Evolutionary conservation across 2,329 filamentous ascomycete species (phyloP).

Genomic region (Ustilaginoidea virens): DNA sequence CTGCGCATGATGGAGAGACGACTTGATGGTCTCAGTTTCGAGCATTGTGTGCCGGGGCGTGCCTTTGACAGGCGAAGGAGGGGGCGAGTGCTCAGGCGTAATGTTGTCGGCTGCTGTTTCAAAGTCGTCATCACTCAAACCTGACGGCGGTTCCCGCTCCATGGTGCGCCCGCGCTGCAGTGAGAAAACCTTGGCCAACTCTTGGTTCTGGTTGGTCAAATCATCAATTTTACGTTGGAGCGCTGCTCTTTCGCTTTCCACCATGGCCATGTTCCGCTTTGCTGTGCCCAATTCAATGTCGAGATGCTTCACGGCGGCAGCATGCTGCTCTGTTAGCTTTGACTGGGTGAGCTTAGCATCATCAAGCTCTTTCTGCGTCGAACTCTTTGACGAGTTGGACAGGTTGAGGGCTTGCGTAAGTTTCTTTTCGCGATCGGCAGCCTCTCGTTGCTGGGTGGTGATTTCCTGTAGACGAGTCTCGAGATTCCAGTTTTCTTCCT

Average conservation of each 20-base stretch:
- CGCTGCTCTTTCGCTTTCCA: slow-evolving; percentile 62
- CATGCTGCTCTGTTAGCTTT: slow-evolving; percentile 69
- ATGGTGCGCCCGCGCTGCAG: slow-evolving; percentile 51
- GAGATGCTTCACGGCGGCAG: slow-evolving; percentile 61
- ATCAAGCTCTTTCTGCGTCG: slow-evolving; percentile 81
- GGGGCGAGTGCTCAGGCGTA: slow-evolving; percentile 82
- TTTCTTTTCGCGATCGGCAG: slow-evolving; percentile 69
- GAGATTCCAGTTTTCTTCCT: slow-evolving; percentile 96
- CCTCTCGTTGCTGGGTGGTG: slow-evolving; percentile 56
- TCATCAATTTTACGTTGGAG: slow-evolving; percentile 82
- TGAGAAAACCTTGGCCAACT: slow-evolving; percentile 72
- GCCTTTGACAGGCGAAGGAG: slow-evolving; percentile 76
- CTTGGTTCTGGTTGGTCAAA: slow-evolving; percentile 74
- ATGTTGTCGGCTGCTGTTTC: slow-evolving; percentile 51
- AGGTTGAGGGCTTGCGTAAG: slow-evolving; percentile 57
- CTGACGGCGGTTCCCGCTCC: slow-evolving; percentile 46
- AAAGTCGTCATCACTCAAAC: slow-evolving; percentile 45
- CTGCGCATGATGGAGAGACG: slow-evolving; percentile 85
- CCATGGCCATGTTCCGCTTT: slow-evolving; percentile 63
- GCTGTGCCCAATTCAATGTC: slow-evolving; percentile 78
- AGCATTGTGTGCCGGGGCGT: slow-evolving; percentile 82
- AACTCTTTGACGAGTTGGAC: too few species aligned
- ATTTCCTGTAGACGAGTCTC: slow-evolving; percentile 86
- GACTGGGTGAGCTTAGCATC: slow-evolving; percentile 70
- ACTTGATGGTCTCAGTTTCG: slow-evolving; percentile 92